phyloP scores from a whole-genome alignment of 2,329 filamentous ascomycete species.

The Fusarium decemcellulare region DNA sequence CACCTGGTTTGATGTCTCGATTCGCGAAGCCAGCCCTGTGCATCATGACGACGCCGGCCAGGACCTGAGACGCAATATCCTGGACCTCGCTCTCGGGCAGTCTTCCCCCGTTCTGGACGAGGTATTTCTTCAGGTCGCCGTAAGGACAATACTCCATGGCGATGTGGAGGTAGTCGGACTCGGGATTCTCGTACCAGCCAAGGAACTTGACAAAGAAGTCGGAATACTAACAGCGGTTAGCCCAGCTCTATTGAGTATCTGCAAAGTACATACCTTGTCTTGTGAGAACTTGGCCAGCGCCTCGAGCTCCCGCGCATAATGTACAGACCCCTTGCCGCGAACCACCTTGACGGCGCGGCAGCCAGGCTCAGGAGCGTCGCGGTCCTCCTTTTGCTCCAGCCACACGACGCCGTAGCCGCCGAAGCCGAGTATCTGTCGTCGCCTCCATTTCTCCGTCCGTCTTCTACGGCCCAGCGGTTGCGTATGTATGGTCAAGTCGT shows the following conservation, averaged over 20 bases:
- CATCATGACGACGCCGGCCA: not conserved
- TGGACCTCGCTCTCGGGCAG: not conserved
- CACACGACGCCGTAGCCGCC: not conserved
- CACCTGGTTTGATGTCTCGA: not conserved
- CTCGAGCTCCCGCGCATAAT: not conserved
- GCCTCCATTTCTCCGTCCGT: not conserved
- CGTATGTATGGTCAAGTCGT: not conserved
- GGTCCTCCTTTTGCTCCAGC: not conserved
- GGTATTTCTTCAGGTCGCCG: not conserved
- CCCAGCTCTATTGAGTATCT: not conserved
- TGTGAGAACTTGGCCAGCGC: not conserved
- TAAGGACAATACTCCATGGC: not conserved
- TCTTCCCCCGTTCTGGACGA: not conserved
- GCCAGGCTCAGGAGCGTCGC: not conserved
- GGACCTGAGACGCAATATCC: not conserved
- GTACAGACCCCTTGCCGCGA: not conserved
- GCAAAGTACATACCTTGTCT: not conserved
- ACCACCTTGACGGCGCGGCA: not conserved
- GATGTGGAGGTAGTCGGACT: not conserved
- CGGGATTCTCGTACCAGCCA: not conserved
- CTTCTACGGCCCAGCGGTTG: not conserved
- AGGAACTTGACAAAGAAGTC: not conserved
- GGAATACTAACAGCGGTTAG: not conserved
- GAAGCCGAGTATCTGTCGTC: not conserved
- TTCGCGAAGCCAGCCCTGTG: not conserved